A percentile compares a stretch with the other conserved stretches of the same genome.
Evolutionary conservation across 2,329 filamentous ascomycete genomes (phyloP).

Genomic region (Hypoxylon sp.): DNA sequence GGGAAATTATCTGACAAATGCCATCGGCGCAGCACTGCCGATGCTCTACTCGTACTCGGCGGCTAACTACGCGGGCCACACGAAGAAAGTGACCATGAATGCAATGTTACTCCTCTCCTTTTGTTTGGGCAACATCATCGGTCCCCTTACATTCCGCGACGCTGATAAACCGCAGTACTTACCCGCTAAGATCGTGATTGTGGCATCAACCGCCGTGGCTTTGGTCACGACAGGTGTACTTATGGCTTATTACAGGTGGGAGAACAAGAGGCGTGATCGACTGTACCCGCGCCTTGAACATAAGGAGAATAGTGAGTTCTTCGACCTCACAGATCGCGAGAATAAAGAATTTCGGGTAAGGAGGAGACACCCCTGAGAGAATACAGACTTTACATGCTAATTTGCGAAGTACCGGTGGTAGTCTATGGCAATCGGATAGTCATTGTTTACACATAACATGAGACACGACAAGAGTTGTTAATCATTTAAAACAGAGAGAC

Average conservation of each 20-base stretch:
- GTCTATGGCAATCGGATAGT: background rate
- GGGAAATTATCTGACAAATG: slow-evolving; percentile 60
- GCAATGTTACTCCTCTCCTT: slow-evolving; percentile 60
- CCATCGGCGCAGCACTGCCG: slow-evolving; percentile 59
- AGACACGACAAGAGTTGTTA: background rate
- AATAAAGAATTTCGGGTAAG: slow-evolving; percentile 50
- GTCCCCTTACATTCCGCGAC: slow-evolving; percentile 56
- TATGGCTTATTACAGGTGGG: slow-evolving; percentile 65
- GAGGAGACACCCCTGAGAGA: background rate
- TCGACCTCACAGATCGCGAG: slow-evolving; percentile 52
- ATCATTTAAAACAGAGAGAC: background rate
- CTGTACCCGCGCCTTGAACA: slow-evolving; percentile 36
- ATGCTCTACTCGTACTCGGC: slow-evolving; percentile 53
- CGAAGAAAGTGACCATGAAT: slow-evolving; percentile 66
- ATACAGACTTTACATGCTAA: slow-evolving; percentile 8
- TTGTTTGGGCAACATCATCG: slow-evolving; percentile 59
- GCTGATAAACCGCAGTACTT: slow-evolving; percentile 55
- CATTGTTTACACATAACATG: background rate
- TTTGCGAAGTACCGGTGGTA: slow-evolving; percentile 31
- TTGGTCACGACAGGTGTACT: slow-evolving; percentile 59
- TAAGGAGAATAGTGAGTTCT: slow-evolving; percentile 49
- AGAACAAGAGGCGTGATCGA: slow-evolving; percentile 57
- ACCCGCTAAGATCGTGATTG: slow-evolving; percentile 59
- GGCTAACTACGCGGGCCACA: slow-evolving; percentile 62
- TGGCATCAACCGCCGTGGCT: slow-evolving; percentile 58